phyloP scores from a whole-genome alignment of 2,329 filamentous ascomycete genomes.

The Fusarium sororula region DNA sequence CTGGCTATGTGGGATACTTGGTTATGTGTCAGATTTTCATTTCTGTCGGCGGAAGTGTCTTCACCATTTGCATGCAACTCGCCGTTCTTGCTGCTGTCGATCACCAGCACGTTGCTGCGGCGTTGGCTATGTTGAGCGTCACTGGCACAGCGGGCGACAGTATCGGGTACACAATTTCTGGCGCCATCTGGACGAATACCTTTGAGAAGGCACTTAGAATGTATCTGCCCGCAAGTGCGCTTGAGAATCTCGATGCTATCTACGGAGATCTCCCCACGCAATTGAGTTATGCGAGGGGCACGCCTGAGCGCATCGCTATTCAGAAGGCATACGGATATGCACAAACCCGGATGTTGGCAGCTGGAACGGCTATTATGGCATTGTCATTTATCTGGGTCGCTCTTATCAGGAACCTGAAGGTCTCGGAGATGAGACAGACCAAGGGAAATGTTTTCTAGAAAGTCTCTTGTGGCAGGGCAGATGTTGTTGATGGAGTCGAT shows the following conservation, averaged over 20 bases:
- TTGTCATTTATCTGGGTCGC: conserved; percentile 30
- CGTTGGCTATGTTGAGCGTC: conserved; percentile 55
- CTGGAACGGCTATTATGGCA: conserved; percentile 34
- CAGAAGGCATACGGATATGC: conserved; percentile 20
- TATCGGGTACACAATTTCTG: conserved; percentile 55
- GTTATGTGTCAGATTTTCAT: conserved; percentile 64
- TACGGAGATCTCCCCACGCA: conserved; percentile 4
- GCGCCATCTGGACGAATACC: conserved; percentile 54
- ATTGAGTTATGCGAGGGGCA: conserved; percentile 1
- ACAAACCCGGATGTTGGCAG: conserved; percentile 29
- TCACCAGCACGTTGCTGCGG: conserved; percentile 62
- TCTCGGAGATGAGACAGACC: conserved; percentile 28
- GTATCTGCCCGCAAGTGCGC: neutral
- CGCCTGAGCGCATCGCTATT: conserved; percentile 1
- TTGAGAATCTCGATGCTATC: neutral
- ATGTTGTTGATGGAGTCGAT: neutral
- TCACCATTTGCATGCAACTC: conserved; percentile 64
- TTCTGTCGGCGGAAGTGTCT: conserved; percentile 62
- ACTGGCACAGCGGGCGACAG: conserved; percentile 55
- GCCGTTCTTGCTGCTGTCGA: conserved; percentile 64
- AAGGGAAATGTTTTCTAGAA: conserved; percentile 26
- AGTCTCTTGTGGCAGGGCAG: neutral
- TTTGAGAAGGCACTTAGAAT: conserved; percentile 35
- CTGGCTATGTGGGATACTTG: conserved; percentile 57
- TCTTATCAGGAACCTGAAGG: conserved; percentile 32